Conservation (phyloP, 495 filamentous ascomycete species). For the Sordaria brevicollis region DNA sequence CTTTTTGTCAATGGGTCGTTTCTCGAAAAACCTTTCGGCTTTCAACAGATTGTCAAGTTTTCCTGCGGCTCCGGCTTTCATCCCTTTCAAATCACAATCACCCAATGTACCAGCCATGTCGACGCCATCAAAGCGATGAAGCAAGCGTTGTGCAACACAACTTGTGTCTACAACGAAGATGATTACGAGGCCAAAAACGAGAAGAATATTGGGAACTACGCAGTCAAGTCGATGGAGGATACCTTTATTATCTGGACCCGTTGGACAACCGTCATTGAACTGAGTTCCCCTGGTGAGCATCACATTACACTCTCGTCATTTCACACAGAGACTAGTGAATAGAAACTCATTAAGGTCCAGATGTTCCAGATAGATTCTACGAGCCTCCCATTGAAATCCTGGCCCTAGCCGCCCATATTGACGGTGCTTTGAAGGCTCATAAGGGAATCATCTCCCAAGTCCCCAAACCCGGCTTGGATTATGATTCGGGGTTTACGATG, state of each 20-base stretch:
- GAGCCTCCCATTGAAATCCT: background rate
- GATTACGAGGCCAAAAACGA: background rate
- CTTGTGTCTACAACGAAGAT: background rate
- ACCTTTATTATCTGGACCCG: background rate
- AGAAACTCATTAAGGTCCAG: no score
- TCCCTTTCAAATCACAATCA: background rate
- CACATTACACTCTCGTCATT: no score
- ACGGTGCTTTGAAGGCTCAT: background rate
- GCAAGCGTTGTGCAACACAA: background rate
- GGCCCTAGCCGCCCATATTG: background rate
- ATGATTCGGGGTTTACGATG: accelerated
- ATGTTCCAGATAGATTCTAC: no score
- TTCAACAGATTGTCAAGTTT: background rate
- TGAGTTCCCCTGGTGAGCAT: background rate
- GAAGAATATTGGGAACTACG: background rate
- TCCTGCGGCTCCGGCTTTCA: background rate
- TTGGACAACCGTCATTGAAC: background rate
- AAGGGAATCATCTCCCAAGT: background rate
- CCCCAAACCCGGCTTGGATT: background rate
- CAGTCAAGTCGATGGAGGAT: background rate
- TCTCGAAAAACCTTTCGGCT: background rate
- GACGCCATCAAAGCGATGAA: background rate
- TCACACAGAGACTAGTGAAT: no score
- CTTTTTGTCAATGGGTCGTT: background rate
- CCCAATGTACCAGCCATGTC: background rate